Percentiles rank a stretch among this genome's conserved stretches.
phyloP scores from a whole-genome alignment of 2,329 filamentous ascomycete genomes.

The Calycina herbarum region DNA sequence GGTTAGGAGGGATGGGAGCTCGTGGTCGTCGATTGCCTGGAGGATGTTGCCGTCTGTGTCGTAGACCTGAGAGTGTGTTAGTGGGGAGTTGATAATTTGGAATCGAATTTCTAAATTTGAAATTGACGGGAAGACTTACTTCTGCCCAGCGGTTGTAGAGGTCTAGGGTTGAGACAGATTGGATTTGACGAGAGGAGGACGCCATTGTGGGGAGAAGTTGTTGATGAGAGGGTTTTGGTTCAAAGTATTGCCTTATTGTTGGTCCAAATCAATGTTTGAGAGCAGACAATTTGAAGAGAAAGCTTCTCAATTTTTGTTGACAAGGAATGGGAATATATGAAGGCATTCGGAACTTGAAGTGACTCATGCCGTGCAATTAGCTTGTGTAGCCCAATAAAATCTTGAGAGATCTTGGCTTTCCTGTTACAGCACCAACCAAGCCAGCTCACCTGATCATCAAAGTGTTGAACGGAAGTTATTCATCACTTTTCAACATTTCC shows the following conservation, averaged over 20 bases:
- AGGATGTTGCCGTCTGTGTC: slow-evolving; percentile 68
- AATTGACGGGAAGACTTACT: slow-evolving; percentile 20
- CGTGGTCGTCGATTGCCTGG: slow-evolving; percentile 60
- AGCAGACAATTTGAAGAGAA: not conserved
- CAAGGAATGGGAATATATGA: not conserved
- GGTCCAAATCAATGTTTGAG: not conserved
- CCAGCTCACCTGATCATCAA: not conserved
- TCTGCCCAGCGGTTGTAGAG: slow-evolving; percentile 51
- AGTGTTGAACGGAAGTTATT: not conserved
- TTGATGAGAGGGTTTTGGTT: not conserved
- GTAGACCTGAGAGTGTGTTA: slow-evolving; percentile 46
- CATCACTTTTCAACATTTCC: not conserved
- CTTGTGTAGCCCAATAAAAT: not conserved
- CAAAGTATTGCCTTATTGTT: not conserved
- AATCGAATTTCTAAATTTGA: slow-evolving; percentile 4
- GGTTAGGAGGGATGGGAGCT: slow-evolving; percentile 53
- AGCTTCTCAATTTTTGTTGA: too few relatives aligned
- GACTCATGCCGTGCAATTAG: not conserved
- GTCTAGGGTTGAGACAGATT: slow-evolving; percentile 42
- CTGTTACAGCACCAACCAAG: not conserved
- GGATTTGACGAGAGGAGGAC: slow-evolving; percentile 23
- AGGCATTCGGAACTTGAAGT: not conserved
- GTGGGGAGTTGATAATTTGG: not conserved
- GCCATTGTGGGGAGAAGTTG: not conserved
- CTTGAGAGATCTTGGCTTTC: not conserved